A percentile compares a stretch with the other conserved stretches of the same genome.
Conservation (phyloP, 1,284 basidiomycete species). For the Phaffia rhodozyma region DNA sequence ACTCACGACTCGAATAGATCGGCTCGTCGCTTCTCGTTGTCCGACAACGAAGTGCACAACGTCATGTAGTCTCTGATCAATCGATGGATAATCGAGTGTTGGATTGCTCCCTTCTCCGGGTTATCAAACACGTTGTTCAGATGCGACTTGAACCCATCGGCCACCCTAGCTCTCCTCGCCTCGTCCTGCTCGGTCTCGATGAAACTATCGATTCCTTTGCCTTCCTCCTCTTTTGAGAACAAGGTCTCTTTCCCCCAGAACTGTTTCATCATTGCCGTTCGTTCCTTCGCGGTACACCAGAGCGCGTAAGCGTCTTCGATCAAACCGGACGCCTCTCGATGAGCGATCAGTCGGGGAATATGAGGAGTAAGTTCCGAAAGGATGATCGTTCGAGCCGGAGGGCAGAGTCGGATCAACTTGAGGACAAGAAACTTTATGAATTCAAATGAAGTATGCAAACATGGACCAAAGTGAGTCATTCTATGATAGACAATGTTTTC, state of each 20-base stretch:
- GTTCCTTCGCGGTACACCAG: slow-evolving; percentile 68
- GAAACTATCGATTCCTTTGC: slow-evolving; percentile 18
- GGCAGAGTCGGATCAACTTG: slow-evolving; percentile 65
- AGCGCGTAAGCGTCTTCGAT: slow-evolving; percentile 78
- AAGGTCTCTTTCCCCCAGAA: slow-evolving; percentile 80
- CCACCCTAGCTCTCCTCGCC: slow-evolving; percentile 52
- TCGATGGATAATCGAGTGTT: slow-evolving; percentile 72
- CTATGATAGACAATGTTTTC: background rate
- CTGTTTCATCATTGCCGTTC: slow-evolving; percentile 48
- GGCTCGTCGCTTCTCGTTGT: slow-evolving; percentile 40
- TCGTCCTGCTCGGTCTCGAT: slow-evolving; percentile 49
- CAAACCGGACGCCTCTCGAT: slow-evolving; percentile 66
- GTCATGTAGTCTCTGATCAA: slow-evolving; percentile 40
- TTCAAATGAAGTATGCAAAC: background rate
- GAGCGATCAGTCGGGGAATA: slow-evolving; percentile 60
- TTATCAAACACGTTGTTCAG: slow-evolving; percentile 77
- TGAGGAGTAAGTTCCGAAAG: slow-evolving; percentile 61
- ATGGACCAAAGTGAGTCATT: background rate
- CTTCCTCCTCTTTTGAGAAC: slow-evolving; percentile 41
- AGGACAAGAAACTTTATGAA: slow-evolving; percentile 58
- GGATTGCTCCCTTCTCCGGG: slow-evolving; percentile 71
- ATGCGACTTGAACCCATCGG: slow-evolving; percentile 57
- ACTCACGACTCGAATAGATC: slow-evolving; percentile 56
- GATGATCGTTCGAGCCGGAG: slow-evolving; percentile 47
- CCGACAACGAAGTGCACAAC: slow-evolving; percentile 8